phyloP scores from a whole-genome alignment of 441 rosid genomes.

The Aquilaria agallochum region DNA sequence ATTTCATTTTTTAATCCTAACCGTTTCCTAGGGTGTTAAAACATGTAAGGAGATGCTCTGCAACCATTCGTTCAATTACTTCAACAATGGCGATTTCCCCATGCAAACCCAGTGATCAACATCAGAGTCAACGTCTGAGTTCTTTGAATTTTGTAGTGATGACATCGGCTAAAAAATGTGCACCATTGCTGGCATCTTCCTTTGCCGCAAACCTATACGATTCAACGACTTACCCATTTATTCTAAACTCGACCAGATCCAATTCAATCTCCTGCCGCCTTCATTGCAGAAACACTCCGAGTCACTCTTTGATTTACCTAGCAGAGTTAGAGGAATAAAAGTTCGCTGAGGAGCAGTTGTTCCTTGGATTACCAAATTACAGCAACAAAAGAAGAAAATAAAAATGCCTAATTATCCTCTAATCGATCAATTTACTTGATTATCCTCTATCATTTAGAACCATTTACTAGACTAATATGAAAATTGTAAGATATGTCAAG shows the following conservation, averaged over 20 bases:
- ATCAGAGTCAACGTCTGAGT: constrained; percentile 28
- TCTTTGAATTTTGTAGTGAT: constrained; percentile 61
- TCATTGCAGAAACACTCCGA: constrained; percentile 45
- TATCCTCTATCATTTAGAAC: no score
- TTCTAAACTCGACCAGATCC: neutral
- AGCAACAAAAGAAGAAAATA: no score
- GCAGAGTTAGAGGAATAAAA: constrained; percentile 18
- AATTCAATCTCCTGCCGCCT: neutral
- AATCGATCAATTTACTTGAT: no score
- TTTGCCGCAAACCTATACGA: constrained; percentile 67
- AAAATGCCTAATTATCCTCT: no score
- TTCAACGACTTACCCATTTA: constrained; percentile 25
- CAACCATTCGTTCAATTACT: constrained; percentile 35
- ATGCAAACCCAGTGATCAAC: no score
- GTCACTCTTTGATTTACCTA: constrained; percentile 42
- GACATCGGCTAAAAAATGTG: constrained; percentile 41
- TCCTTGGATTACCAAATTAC: constrained; percentile 43
- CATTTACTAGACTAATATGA: no score
- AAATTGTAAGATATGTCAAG: no score
- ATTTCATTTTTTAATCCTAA: no score
- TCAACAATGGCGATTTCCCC: constrained; percentile 2
- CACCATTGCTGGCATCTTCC: constrained; percentile 73
- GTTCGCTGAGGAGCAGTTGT: constrained; percentile 50
- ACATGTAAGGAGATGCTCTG: constrained; percentile 13
- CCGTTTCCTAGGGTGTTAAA: no score